Evolutionary conservation across 2,329 filamentous ascomycete genomes (phyloP), one percentile per base, ranked within the genome.

Genomic region (Calonectria honghensis): DNA sequence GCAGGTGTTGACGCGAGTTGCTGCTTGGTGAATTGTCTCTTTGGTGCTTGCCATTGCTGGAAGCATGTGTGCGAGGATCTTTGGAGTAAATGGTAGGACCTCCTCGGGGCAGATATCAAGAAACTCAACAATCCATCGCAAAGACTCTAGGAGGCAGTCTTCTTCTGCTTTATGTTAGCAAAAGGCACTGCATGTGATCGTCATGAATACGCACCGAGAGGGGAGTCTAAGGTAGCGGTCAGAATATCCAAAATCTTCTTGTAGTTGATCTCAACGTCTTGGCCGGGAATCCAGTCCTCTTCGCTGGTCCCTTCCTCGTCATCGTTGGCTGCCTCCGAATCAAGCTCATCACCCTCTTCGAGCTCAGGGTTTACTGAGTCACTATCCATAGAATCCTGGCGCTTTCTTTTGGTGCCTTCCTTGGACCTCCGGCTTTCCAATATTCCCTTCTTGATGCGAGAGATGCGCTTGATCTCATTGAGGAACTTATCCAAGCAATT

Each of bases 61-160:
- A 35, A 99, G 90, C 71, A 99, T 94, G 81, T 98, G 95, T 1
- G 96, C 95, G 54, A 99, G 87, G 37, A 99, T 93, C 79, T 95
- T 95, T 29, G 97, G 97, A 0, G 98, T 97, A 84, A 98, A 98
- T 5, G 95, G 94, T 52, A 99, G 89, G 5, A 99, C 97, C 81
- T 99, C 97, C 83, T 98, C 97, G 0, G 97, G 96, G 80, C 96
- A 98, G 59, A 99, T 98, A 77, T 98, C 96, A 79, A 99, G 94
- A 83, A 99, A 98, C 74, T 94, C 94, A 78, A 98, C 96, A 77
- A 99, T 96, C 97, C 97, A 99, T 76, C 95, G 92, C 35, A 99
- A 88, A 4, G 96, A 96, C 68, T 98, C 97, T 50, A 98, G 89
- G 57, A 98, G 91, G 77, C 97, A 96, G 81, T 98, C 95, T 83